Percentiles rank a stretch among this genome's conserved stretches.
Evolutionary conservation across 164 flowering plant species (phyloP).

Genomic region (Tetracentron sinense): DNA sequence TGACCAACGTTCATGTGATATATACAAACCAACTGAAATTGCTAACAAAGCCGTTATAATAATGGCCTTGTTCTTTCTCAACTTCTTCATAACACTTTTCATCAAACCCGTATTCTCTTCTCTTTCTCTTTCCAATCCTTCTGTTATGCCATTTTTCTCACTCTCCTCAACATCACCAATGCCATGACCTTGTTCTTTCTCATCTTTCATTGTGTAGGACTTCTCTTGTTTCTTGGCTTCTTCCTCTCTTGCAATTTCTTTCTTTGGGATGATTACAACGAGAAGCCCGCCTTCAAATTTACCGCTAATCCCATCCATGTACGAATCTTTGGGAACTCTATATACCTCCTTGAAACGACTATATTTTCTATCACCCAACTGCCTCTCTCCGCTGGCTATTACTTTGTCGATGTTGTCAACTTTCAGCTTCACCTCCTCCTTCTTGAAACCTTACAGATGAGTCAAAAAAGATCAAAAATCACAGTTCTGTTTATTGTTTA

Average conservation of each 20-base stretch:
- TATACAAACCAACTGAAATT: conserved; percentile 39
- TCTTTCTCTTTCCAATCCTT: conserved; percentile 11
- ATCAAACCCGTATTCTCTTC: conserved; percentile 6
- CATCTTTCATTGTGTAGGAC: conserved; percentile 3
- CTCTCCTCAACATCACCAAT: too few species aligned
- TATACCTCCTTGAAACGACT: conserved; percentile 25
- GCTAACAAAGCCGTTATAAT: conserved; percentile 38
- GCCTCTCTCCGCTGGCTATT: conserved; percentile 23
- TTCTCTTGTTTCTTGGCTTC: conserved; percentile 9
- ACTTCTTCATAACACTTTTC: conserved; percentile 15
- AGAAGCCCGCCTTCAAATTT: conserved; percentile 43
- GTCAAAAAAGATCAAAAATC: too few species aligned
- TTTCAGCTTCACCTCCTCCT: conserved; percentile 30
- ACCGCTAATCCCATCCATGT: conserved; percentile 26
- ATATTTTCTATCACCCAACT: conserved; percentile 14
- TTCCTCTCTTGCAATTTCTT: conserved; percentile 9
- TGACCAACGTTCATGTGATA: conserved; percentile 27
- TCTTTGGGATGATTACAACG: conserved; percentile 43
- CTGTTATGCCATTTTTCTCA: conserved; percentile 2
- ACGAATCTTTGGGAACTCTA: conserved; percentile 36
- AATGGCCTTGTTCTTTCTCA: conserved; percentile 30
- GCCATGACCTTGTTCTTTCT: neutral
- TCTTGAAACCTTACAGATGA: conserved; percentile 32
- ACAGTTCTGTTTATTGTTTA: too few species aligned
- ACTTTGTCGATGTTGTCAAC: conserved; percentile 22